phyloP scores from a whole-genome alignment of 805 yeast genomes.

The Kodamaea laetipori region DNA sequence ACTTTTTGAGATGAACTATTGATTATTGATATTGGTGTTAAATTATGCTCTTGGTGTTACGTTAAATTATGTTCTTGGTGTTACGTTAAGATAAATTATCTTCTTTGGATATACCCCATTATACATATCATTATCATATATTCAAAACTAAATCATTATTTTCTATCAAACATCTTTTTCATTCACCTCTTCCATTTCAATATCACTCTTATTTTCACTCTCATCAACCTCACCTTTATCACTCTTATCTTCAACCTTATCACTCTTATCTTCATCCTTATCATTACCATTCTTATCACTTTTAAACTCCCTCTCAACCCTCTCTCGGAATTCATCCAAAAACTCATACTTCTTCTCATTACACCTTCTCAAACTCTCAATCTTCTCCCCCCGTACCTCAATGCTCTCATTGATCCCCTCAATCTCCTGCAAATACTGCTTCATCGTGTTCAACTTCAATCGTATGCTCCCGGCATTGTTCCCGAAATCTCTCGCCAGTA shows the following conservation, averaged over 20 bases:
- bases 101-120: too few relatives aligned
- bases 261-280: background rate
- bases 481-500: slow-evolving; percentile 45
- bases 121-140: too few relatives aligned
- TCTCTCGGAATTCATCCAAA: slow-evolving; percentile 19
- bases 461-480: slow-evolving; percentile 49
- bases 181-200: too few relatives aligned
- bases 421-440: slow-evolving; percentile 38
- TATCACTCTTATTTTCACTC: background rate
- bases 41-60: too few relatives aligned
- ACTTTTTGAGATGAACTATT: too few relatives aligned
- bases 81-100: too few relatives aligned
- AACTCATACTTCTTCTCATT: slow-evolving; percentile 30
- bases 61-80: too few relatives aligned
- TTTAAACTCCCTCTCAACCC: slow-evolving; percentile 14
- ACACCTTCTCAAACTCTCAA: slow-evolving; percentile 34
- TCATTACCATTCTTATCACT: background rate
- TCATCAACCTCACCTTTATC: background rate
- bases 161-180: too few relatives aligned
- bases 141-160: too few relatives aligned
- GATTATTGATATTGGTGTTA: too few relatives aligned
- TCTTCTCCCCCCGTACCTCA: slow-evolving; percentile 34
- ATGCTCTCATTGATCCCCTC: slow-evolving; percentile 49
- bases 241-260: background rate
- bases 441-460: slow-evolving; percentile 39